phyloP scores from a whole-genome alignment of 2,329 filamentous ascomycete genomes.

The Curvularia verruculosa region DNA sequence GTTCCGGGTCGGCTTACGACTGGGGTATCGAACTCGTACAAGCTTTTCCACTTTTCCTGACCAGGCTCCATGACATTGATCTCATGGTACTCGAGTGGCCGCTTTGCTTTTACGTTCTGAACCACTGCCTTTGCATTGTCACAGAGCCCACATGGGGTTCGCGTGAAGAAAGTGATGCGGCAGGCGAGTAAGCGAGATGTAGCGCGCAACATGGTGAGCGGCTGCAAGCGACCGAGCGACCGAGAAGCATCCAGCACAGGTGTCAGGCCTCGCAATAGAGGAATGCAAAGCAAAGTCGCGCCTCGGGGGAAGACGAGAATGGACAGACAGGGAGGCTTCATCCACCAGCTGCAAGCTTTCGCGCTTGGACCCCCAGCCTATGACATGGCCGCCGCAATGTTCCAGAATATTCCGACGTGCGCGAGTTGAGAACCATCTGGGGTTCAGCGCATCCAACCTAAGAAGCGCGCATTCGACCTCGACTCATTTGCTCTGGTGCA shows the following conservation, averaged over 20 bases:
- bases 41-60: slow-evolving; percentile 68
- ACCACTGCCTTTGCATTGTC: slow-evolving; percentile 70
- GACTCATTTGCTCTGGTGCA: slow-evolving; percentile 7
- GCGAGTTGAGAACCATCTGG: slow-evolving; percentile 21
- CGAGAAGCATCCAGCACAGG: slow-evolving; percentile 1
- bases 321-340: slow-evolving; percentile 11
- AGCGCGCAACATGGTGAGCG: slow-evolving; percentile 39
- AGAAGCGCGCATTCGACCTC: slow-evolving; percentile 12
- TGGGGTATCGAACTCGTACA: slow-evolving; percentile 83
- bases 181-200: slow-evolving; percentile 45
- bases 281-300: background rate
- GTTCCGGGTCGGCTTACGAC: slow-evolving; percentile 61
- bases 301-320: background rate
- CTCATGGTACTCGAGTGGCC: slow-evolving; percentile 72
- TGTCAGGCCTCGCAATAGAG: background rate
- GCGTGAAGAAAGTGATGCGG: slow-evolving; percentile 77
- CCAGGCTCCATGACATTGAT: slow-evolving; percentile 71
- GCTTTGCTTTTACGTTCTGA: slow-evolving; percentile 68
- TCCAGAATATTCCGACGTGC: slow-evolving; percentile 47
- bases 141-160: slow-evolving; percentile 74
- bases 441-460: slow-evolving; percentile 11
- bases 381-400: slow-evolving; percentile 35
- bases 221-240: background rate
- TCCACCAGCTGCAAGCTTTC: slow-evolving; percentile 2
- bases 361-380: slow-evolving; percentile 25